Conservation (phyloP, 257 asterid genomes). For the Solanum lycopersicoides region DNA sequence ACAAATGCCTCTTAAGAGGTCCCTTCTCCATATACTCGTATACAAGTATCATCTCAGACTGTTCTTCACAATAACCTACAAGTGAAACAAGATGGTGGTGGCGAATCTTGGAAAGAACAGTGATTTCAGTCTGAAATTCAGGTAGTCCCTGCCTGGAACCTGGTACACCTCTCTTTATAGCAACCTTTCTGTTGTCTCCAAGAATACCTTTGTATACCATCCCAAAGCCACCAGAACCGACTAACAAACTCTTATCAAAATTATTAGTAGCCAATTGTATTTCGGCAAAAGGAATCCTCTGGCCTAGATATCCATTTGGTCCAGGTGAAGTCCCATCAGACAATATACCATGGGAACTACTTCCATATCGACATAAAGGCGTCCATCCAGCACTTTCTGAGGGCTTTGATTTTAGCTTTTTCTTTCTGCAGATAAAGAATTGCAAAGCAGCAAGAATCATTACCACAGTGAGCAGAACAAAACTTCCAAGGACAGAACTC, state of each 20-base stretch:
- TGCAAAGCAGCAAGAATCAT: conserved; percentile 10
- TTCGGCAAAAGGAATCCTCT: conserved; percentile 61
- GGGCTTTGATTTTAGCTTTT: conserved; percentile 18
- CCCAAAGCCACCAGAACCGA: conserved; percentile 88
- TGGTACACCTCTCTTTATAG: background rate
- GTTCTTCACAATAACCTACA: background rate
- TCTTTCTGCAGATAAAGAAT: conserved; percentile 18
- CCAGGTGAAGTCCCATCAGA: conserved; percentile 67
- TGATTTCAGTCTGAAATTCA: background rate
- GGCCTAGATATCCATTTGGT: conserved; percentile 44
- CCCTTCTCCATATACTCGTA: background rate
- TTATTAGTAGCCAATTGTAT: conserved; percentile 54
- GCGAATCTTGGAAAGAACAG: background rate
- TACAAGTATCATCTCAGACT: background rate
- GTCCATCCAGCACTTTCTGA: conserved; percentile 53
- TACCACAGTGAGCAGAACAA: conserved; percentile 13
- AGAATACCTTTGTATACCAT: conserved; percentile 70
- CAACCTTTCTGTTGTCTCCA: conserved; percentile 54
- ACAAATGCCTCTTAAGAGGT: background rate
- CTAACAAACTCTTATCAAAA: conserved; percentile 59
- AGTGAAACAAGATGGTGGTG: background rate
- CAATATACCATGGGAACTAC: conserved; percentile 69
- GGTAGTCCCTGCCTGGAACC: background rate
- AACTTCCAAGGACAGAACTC: conserved; percentile 34
- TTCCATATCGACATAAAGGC: conserved; percentile 31